Percentiles rank a stretch among this genome's conserved stretches.
Conservation (phyloP, 768 basidiomycete genomes). For the Boletus vinaceobasis region DNA sequence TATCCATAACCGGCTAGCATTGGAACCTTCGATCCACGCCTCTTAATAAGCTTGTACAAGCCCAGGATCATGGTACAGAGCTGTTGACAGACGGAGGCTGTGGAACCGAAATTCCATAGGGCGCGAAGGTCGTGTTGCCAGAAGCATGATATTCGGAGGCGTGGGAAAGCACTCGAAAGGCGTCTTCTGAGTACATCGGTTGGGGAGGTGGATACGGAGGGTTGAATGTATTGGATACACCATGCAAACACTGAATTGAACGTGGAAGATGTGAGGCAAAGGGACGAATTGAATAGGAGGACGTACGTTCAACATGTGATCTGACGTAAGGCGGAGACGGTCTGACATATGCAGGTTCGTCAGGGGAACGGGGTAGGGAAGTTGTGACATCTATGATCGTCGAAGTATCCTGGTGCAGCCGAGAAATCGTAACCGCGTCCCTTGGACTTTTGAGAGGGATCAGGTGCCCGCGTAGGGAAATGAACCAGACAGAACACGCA, state of each 20-base stretch:
- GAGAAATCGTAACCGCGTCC: slow-evolving; percentile 91
- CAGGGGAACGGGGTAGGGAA: slow-evolving; percentile 85
- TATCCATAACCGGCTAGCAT: slow-evolving; percentile 75
- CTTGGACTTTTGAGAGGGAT: slow-evolving; percentile 59
- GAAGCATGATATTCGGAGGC: slow-evolving; percentile 82
- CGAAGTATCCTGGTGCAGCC: slow-evolving; percentile 73
- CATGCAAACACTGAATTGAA: slow-evolving; percentile 73
- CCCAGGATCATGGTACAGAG: slow-evolving; percentile 83
- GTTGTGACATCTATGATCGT: slow-evolving; percentile 90
- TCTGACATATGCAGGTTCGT: slow-evolving; percentile 88
- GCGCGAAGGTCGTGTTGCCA: slow-evolving; percentile 94
- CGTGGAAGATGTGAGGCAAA: slow-evolving; percentile 2
- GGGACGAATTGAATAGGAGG: slow-evolving; percentile 6
- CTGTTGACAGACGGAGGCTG: slow-evolving; percentile 67
- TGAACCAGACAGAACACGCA: slow-evolving; percentile 46
- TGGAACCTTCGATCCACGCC: slow-evolving; percentile 72
- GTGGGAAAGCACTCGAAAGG: slow-evolving; percentile 30
- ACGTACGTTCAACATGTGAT: slow-evolving; percentile 74
- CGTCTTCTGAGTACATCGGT: slow-evolving; percentile 35
- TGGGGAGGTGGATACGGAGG: slow-evolving; percentile 31
- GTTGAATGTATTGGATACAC: slow-evolving; percentile 76
- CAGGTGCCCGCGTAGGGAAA: slow-evolving; percentile 6
- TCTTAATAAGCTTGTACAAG: slow-evolving; percentile 74
- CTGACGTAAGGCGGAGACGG: slow-evolving; percentile 91
- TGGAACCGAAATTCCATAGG: slow-evolving; percentile 75